A percentile compares a stretch with the other conserved stretches of the same genome.
Conservation (phyloP, 2,329 filamentous ascomycete genomes). For the Ophiocordyceps camponoti-saundersi region DNA sequence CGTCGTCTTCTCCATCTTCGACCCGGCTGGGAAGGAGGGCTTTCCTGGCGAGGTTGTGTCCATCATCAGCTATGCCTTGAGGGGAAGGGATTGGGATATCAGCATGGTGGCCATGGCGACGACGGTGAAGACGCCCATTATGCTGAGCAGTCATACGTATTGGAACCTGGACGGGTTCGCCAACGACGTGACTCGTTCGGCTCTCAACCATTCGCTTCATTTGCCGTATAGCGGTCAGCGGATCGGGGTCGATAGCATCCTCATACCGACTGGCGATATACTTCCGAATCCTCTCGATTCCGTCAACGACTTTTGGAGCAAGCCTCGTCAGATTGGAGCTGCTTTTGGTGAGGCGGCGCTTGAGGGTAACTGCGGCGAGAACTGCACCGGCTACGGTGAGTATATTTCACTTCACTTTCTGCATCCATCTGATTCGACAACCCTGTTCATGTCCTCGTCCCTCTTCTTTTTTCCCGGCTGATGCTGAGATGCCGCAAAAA, state of each 20-base stretch:
- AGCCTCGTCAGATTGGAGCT: conserved; percentile 62
- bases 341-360: conserved; percentile 47
- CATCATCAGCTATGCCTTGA: conserved; percentile 57
- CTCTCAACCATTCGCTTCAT: conserved; percentile 55
- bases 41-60: conserved; percentile 65
- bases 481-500: background rate
- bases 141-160: conserved; percentile 60
- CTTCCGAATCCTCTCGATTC: conserved; percentile 47
- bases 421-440: too few relatives aligned
- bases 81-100: conserved; percentile 50
- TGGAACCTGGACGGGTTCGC: conserved; percentile 73
- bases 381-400: conserved; percentile 73
- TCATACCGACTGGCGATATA: conserved; percentile 63
- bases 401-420: background rate
- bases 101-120: conserved; percentile 55
- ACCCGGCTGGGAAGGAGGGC: conserved; percentile 56
- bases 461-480: too few relatives aligned
- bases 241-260: conserved; percentile 50
- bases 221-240: conserved; percentile 58
- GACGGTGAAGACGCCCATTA: conserved; percentile 65
- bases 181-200: conserved; percentile 48
- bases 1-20: conserved; percentile 61
- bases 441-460: too few relatives aligned
- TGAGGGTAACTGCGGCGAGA: conserved; percentile 57
- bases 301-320: conserved; percentile 69